Evolutionary conservation across 2,329 filamentous ascomycete species (phyloP).

Genomic region (Bipolaris sorokiniana): DNA sequence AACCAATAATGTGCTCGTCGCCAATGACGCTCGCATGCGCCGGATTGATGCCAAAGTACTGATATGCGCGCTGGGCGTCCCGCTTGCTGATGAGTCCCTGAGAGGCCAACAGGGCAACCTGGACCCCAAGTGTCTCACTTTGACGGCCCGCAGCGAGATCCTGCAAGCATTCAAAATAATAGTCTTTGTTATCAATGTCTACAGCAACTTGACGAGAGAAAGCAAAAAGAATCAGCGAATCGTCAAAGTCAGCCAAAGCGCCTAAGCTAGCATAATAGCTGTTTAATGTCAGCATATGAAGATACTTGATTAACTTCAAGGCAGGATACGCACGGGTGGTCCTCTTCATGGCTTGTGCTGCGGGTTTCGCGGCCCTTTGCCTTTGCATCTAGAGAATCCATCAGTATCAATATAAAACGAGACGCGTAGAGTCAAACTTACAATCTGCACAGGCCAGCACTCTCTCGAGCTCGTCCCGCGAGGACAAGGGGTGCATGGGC

Average conservation of each 20-base stretch:
- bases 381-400: conserved; percentile 31
- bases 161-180: conserved; percentile 71
- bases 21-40: conserved; percentile 50
- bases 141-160: conserved; percentile 62
- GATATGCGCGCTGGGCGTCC: conserved; percentile 65
- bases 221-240: conserved; percentile 66
- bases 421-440: conserved; percentile 19
- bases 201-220: conserved; percentile 65
- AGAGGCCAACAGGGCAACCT: conserved; percentile 64
- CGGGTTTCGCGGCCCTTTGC: conserved; percentile 33
- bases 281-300: conserved; percentile 24
- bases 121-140: conserved; percentile 63
- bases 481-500: conserved; percentile 42
- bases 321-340: conserved; percentile 40
- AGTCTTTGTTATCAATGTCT: conserved; percentile 61
- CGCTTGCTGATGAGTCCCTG: conserved; percentile 63
- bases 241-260: conserved; percentile 66
- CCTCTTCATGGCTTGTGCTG: conserved; percentile 42
- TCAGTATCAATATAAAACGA: conserved; percentile 18
- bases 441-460: conserved; percentile 48
- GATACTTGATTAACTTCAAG: not conserved
- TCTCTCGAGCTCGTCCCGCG: conserved; percentile 49
- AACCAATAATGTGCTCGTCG: conserved; percentile 67
- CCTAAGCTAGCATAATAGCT: conserved; percentile 68
- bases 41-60: conserved; percentile 62